These are phyloP conservation scores for sunflower (Helianthus annuus) DNA, from an alignment of 129 eudicot genomes.

Conservation along the genomic window DNA sequence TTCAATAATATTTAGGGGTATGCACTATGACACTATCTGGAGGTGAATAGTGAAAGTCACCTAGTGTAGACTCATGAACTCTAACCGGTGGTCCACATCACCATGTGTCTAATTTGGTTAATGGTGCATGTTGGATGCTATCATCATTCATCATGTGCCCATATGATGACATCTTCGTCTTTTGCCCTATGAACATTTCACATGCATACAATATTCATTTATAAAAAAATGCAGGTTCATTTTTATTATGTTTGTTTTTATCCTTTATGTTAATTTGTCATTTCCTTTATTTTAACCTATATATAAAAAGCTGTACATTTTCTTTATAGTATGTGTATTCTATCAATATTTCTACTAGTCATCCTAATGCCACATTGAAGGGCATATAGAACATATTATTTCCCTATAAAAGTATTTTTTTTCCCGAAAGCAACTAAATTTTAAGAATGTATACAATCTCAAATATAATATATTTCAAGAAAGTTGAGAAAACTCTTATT, in stretches of 20 bases:
- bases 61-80: background rate
- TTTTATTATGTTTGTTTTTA: background rate
- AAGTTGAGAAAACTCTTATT: no score
- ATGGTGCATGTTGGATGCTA: conserved; percentile 23
- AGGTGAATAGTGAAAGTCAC: conserved; percentile 2
- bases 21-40: background rate
- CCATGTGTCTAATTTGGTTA: conserved; percentile 36
- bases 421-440: no score
- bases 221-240: background rate
- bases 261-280: background rate
- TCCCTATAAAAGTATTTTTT: no score
- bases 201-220: background rate
- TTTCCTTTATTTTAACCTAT: background rate
- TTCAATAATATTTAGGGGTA: background rate
- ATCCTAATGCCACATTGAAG: no score
- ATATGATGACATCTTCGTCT: background rate
- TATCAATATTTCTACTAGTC: no score
- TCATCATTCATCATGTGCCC: conserved; percentile 18
- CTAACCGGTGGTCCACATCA: conserved; percentile 34
- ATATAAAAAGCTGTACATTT: no score
- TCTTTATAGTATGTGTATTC: no score
- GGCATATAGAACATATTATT: no score
- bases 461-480: no score
- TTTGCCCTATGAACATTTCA: background rate
- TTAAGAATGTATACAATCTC: no score